Base-by-base conservation (phyloP, 805 yeast genomes). In the Ogataea dorogensis region DNA sequence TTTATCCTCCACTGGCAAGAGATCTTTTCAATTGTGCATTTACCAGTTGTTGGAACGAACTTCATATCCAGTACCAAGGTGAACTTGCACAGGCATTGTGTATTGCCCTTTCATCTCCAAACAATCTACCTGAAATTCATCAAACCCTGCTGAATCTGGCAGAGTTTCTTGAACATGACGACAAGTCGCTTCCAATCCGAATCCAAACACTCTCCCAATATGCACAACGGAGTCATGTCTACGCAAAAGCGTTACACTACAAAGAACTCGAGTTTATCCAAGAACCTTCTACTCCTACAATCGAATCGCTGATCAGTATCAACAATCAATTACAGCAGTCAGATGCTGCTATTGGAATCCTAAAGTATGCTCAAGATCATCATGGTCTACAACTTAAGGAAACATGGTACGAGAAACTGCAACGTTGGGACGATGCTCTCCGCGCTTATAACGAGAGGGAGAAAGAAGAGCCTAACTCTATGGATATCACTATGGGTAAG, bases 121-220 rank as follows among this genome's bases (percentile, higher is more conserved):
- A 88, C 49, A 87, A 86, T 46, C 95, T 97, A 0, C 97, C 98
- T 0, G 99, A 93, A 50, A 89, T 93, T 28, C 83, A 88, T 52
- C 98, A 93, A 55, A 83, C 88, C 2, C 68, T 93, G 41, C 68
- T 93, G 48, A 89, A 91, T 46, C 66, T 93, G 38, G 95, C 96
- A 0, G 99, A 93, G 59, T 93, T 85, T 54, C 83, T 93, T 93
- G 99, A 93, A 56, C 98, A 91, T 51, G 97, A 91, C 59, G 97
- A 88, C 49, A 89, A 88, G 52, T 85, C 96, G 0, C 69, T 93
- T 40, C 97, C 97, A 0, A 84, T 93, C 27, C 82, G 94, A 21
- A 85, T 86, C n/a, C 77, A 89, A 4, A 85, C 94, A 0, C 66
- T 93, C 42, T 95, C 97, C 3, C 87, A 81, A 49, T 91, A 88